Conservation (phyloP, 2,329 filamentous ascomycete species). For the Ceratocystis diversiconidia region DNA sequence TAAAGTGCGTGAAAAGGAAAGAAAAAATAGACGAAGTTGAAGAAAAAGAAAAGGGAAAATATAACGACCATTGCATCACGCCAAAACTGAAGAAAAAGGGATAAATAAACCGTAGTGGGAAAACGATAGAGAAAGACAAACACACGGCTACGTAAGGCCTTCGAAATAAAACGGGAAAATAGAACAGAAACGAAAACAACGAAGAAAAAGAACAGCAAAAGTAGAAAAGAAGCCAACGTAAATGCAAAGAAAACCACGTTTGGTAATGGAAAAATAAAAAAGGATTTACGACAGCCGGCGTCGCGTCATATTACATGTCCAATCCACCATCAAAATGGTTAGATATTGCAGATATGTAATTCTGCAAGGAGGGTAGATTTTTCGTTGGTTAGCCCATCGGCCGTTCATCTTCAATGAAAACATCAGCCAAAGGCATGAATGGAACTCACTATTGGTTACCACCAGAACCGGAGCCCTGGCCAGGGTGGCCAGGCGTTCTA, state of each 20-base stretch:
- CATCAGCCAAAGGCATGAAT: background rate
- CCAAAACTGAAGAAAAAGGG: conserved; percentile 11
- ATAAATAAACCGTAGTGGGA: conserved; percentile 7
- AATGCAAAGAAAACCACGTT: conserved; percentile 10
- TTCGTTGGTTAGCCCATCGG: conserved; percentile 6
- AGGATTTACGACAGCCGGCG: conserved; percentile 8
- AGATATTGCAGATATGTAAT: conserved; percentile 18
- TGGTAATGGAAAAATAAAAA: conserved; percentile 7
- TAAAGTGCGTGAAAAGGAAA: conserved; percentile 7
- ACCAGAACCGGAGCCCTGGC: conserved; percentile 22
- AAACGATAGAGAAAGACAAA: conserved; percentile 12
- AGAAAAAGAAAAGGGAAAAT: conserved; percentile 8
- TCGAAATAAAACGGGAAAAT: conserved; percentile 9
- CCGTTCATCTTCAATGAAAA: background rate
- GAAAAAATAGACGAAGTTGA: conserved; percentile 1
- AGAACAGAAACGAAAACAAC: conserved; percentile 7
- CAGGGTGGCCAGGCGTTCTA: conserved; percentile 31
- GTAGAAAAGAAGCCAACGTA: conserved; percentile 18
- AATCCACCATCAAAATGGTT: background rate
- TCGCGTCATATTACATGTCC: conserved; percentile 10
- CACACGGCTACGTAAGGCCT: conserved; percentile 4
- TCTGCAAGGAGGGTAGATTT: conserved; percentile 31
- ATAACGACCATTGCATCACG: conserved; percentile 9
- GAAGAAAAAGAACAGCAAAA: conserved; percentile 18
- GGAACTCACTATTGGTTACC: conserved; percentile 28